Percentiles rank a stretch among this genome's conserved stretches.
Evolutionary conservation across 2,329 filamentous ascomycete species (phyloP).

Genomic region (Escovopsis sp.): DNA sequence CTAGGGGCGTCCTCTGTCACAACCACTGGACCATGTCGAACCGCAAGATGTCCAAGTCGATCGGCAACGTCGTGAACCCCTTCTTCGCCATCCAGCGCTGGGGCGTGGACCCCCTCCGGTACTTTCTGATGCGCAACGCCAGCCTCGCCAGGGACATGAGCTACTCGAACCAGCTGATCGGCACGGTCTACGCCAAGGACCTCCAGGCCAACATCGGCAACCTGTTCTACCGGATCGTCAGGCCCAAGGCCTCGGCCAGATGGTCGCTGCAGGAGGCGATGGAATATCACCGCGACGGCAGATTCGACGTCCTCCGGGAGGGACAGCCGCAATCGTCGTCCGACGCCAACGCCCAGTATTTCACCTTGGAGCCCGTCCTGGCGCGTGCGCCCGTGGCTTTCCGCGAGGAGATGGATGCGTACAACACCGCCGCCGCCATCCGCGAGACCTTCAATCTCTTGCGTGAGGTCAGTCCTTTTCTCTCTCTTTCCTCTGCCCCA

Average conservation of each 20-base stretch:
- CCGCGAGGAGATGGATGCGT: conserved; percentile 42
- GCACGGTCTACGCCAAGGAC: conserved; percentile 62
- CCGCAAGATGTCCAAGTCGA: conserved; percentile 92
- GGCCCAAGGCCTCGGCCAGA: conserved; percentile 33
- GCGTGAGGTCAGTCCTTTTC: conserved; percentile 31
- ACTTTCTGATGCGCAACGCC: conserved; percentile 72
- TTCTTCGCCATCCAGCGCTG: conserved; percentile 84
- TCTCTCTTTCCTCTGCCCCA: not conserved
- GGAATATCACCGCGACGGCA: conserved; percentile 11
- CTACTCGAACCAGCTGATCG: conserved; percentile 69
- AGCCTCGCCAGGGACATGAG: conserved; percentile 64
- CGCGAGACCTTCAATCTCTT: conserved; percentile 48
- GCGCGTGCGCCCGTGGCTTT: conserved; percentile 15
- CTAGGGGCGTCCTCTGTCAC: conserved; percentile 71
- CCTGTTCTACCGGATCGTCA: conserved; percentile 54
- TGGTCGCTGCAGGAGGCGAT: conserved; percentile 56
- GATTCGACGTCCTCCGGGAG: conserved; percentile 7
- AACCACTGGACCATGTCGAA: conserved; percentile 90
- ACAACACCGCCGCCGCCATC: conserved; percentile 52
- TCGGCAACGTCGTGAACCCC: conserved; percentile 89
- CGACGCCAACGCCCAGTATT: conserved; percentile 5
- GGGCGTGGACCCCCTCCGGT: conserved; percentile 76
- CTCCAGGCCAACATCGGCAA: conserved; percentile 72
- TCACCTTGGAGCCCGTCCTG: conserved; percentile 15
- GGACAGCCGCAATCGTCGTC: no score